Evolutionary conservation across 345 rosid species (phyloP).

Genomic region (Corchorus capsularis): DNA sequence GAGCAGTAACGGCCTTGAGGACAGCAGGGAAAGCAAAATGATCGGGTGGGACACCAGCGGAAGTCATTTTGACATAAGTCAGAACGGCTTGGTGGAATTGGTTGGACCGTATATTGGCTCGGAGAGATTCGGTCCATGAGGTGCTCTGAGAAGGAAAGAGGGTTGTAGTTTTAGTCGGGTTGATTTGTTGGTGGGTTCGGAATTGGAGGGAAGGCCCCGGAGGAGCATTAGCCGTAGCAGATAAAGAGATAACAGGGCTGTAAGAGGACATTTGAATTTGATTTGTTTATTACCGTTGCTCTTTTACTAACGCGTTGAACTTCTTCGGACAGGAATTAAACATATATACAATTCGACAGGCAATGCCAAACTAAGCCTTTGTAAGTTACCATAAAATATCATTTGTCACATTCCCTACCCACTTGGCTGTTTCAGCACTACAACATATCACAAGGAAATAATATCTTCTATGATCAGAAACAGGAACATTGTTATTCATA

Average conservation of each 20-base stretch:
- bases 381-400: too few species aligned
- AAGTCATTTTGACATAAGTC: constrained; percentile 61
- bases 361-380: too few species aligned
- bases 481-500: not conserved
- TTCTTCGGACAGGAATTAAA: too few species aligned
- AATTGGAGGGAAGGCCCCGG: not conserved
- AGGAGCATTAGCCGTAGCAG: not conserved
- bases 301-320: not conserved
- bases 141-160: constrained; percentile 29
- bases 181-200: constrained; percentile 12
- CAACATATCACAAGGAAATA: not conserved
- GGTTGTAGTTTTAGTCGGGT: not conserved
- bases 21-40: constrained; percentile 76
- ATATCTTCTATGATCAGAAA: not conserved
- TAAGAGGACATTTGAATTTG: constrained; percentile 10
- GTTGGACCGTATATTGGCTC: constrained; percentile 56
- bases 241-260: not conserved
- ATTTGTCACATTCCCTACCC: too few species aligned
- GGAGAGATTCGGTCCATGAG: constrained; percentile 70
- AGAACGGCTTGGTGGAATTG: constrained; percentile 63
- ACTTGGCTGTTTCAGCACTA: too few species aligned
- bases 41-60: constrained; percentile 56
- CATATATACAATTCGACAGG: too few species aligned
- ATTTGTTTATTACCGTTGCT: not conserved
- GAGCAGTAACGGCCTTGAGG: constrained; percentile 62